phyloP scores from a whole-genome alignment of 352 stramenopile genomes.

The Aphanomyces stellatus region DNA sequence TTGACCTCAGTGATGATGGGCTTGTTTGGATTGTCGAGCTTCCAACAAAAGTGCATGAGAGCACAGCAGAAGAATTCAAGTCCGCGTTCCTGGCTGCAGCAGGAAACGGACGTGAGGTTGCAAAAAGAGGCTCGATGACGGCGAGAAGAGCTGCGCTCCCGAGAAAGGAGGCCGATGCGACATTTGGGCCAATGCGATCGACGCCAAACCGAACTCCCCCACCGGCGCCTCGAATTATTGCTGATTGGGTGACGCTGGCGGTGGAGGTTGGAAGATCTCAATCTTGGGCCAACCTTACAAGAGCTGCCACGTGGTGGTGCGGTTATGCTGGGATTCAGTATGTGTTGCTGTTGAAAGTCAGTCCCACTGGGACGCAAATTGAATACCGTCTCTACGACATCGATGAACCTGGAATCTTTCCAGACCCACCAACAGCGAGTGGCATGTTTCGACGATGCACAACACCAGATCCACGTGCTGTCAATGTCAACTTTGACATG shows the following conservation, averaged over 20 bases:
- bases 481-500: conserved; percentile 18
- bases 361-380: background rate
- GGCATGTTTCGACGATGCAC: conserved; percentile 14
- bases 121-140: conserved; percentile 19
- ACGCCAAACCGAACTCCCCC: conserved; percentile 17
- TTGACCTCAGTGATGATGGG: conserved; percentile 20
- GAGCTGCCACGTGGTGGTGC: conserved; percentile 20
- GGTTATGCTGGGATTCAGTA: conserved; percentile 23
- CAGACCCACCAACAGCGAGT: background rate
- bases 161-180: conserved; percentile 25
- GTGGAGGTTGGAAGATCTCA: conserved; percentile 23
- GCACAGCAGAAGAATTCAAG: conserved; percentile 15
- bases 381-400: conserved; percentile 21
- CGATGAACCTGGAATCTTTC: background rate
- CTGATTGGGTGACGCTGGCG: conserved; percentile 22
- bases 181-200: conserved; percentile 15
- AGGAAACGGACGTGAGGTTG: conserved; percentile 18
- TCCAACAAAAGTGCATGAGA: conserved; percentile 20
- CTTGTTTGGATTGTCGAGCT: conserved; percentile 19
- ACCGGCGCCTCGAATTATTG: background rate
- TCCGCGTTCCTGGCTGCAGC: background rate
- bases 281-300: conserved; percentile 14
- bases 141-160: conserved; percentile 1
- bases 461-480: background rate
- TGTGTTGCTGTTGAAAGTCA: conserved; percentile 24